Evolutionary conservation across 345 rosid genomes (phyloP), one percentile per base, ranked within the genome.

Genomic region (Draba incana): DNA sequence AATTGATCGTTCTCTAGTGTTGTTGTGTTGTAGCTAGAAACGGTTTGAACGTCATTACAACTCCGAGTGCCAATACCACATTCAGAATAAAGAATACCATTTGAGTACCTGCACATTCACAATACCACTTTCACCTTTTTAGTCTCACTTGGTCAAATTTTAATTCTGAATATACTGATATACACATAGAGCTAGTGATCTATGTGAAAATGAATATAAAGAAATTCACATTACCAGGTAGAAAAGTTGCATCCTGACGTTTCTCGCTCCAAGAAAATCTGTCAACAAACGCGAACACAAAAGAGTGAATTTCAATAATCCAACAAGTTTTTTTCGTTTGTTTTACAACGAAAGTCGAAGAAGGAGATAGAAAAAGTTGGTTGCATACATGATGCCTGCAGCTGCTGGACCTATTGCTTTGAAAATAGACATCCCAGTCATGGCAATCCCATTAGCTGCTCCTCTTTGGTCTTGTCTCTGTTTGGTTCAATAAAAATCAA

Each of bases 21-120:
- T 42, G 37, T 10, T 57, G 33, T 13, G 57, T 50, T 45, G 53
- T 71, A 70, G 41, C 72, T 13, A 88, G 80, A 81, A 92, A 89
- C 8, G 98, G 98, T 60, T 90, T 78, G 81, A 90, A 86, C 5
- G 96, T 90, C 83, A 79, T 33, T 56, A 85, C 11, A 60, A 86
- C 76, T 33, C 87, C 98, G 25, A 82, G 74, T 31, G 70, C 80
- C 72, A 83, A 79, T 0, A 92, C 72, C 57, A 66, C 52, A 62
- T 79, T 87, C 70, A 92, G 57, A 16, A 82, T 12, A 64, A 85
- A 88, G 87, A 92, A 92, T 38, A 88, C 86, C 77, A 80, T 75
- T 49, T 86, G 88, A 48, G 52, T 64, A 24, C 92, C 98, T 92
- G 83, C 81, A 81, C 15, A 57, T 52, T 58, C 43, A 55, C 2